Evolutionary conservation across 139 green algal genomes (phyloP).

Genomic region (Zygnema circumcarinatum): DNA sequence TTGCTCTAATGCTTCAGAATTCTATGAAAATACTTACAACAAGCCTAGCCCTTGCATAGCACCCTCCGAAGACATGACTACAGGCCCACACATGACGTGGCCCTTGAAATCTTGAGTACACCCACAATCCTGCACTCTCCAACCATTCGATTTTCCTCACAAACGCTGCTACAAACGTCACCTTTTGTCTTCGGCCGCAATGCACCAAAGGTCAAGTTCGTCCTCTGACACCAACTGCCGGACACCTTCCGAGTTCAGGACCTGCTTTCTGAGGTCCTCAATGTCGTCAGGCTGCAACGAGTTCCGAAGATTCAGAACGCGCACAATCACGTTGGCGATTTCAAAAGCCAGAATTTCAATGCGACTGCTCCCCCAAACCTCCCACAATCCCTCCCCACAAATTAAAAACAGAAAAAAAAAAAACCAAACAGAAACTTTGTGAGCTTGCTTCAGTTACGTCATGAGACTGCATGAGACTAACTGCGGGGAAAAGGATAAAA

Average conservation of each 20-base stretch:
- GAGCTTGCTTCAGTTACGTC: not conserved
- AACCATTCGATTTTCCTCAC: too few relatives aligned
- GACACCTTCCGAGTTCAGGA: constrained; percentile 39
- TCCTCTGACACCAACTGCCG: constrained; percentile 40
- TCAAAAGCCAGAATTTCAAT: constrained; percentile 57
- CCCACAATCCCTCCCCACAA: not conserved
- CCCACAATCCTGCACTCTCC: too few relatives aligned
- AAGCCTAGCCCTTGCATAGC: too few relatives aligned
- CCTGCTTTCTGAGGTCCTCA: constrained; percentile 31
- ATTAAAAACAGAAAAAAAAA: too few relatives aligned
- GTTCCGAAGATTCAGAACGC: constrained; percentile 49
- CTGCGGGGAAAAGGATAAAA: too few relatives aligned
- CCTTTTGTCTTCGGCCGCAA: constrained; percentile 53
- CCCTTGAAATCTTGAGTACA: too few relatives aligned
- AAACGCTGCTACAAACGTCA: too few relatives aligned
- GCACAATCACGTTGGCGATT: constrained; percentile 51
- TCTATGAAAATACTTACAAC: too few relatives aligned
- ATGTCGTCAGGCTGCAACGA: constrained; percentile 35
- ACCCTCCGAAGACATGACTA: too few relatives aligned
- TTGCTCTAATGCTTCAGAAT: too few relatives aligned
- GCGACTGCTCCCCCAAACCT: not conserved
- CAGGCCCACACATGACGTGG: too few relatives aligned
- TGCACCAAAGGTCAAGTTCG: constrained; percentile 37
- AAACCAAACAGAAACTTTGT: not conserved
- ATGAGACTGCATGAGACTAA: too few relatives aligned